Evolutionary conservation across 2,329 filamentous ascomycete genomes (phyloP).

Genomic region (Cercospora berteroae): DNA sequence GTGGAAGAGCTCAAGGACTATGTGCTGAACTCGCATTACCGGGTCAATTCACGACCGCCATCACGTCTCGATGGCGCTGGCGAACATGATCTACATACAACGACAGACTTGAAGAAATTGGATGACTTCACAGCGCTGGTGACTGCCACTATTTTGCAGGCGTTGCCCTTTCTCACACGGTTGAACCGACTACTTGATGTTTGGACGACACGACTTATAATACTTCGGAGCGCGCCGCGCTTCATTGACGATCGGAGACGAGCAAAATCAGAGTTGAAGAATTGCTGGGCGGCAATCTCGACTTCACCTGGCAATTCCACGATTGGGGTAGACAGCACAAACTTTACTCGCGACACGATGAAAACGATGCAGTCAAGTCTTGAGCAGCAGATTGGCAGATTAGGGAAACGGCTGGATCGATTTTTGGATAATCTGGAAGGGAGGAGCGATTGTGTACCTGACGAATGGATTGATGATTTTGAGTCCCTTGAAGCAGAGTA

Average conservation of each 20-base stretch:
- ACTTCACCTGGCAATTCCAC: conserved; percentile 15
- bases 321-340: conserved; percentile 2
- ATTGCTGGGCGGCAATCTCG: conserved; percentile 64
- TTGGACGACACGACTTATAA: conserved; percentile 74
- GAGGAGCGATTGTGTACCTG: conserved; percentile 76
- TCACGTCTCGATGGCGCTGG: conserved; percentile 37
- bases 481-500: conserved; percentile 77
- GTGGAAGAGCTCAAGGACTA: conserved; percentile 87
- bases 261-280: conserved; percentile 62
- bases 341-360: conserved; percentile 29
- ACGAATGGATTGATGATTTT: conserved; percentile 82
- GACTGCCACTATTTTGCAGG: conserved; percentile 86
- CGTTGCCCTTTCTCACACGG: conserved; percentile 75
- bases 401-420: conserved; percentile 73
- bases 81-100: conserved; percentile 18
- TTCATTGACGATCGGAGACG: conserved; percentile 64
- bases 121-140: conserved; percentile 88
- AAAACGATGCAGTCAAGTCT: conserved; percentile 54
- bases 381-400: conserved; percentile 64
- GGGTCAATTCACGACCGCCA: conserved; percentile 46
- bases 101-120: conserved; percentile 48
- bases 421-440: conserved; percentile 88
- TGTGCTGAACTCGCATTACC: conserved; percentile 77
- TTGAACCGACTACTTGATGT: conserved; percentile 69
- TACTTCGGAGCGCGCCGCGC: conserved; percentile 70